Evolutionary conservation across 2,329 filamentous ascomycete species (phyloP).

Genomic region (Camillea tinctor): DNA sequence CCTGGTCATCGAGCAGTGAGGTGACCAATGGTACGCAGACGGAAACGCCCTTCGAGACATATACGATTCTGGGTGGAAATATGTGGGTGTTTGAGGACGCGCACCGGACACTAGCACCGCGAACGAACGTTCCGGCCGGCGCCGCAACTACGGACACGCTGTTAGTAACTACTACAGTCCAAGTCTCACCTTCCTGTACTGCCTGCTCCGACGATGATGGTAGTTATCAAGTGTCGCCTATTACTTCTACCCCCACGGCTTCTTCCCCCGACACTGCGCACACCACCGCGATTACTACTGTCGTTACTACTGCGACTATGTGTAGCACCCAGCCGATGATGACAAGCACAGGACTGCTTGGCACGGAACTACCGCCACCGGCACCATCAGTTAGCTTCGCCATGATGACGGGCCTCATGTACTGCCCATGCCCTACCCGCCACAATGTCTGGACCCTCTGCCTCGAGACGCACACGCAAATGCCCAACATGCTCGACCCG

Average conservation of each 20-base stretch:
- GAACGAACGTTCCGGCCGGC: no score
- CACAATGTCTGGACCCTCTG: slow-evolving; percentile 20
- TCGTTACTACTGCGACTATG: not conserved
- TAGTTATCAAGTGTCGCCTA: not conserved
- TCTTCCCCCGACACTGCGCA: slow-evolving; percentile 2
- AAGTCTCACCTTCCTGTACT: not conserved
- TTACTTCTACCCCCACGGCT: slow-evolving; percentile 5
- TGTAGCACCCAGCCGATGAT: not conserved
- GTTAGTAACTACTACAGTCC: not conserved
- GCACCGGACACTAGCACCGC: no score
- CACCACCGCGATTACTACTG: not conserved
- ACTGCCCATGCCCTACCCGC: slow-evolving; percentile 19
- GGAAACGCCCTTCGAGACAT: no score
- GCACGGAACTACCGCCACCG: not conserved
- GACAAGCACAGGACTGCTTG: no score
- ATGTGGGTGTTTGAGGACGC: no score
- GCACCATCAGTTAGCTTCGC: not conserved
- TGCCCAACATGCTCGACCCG: slow-evolving; percentile 10
- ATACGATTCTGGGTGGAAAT: no score
- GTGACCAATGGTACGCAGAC: no score
- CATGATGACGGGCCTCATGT: slow-evolving; percentile 18
- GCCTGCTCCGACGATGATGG: slow-evolving; percentile 1
- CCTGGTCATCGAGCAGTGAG: no score
- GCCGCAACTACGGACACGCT: not conserved
- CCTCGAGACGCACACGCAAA: not conserved